Evolutionary conservation across 2,329 filamentous ascomycete genomes (phyloP).

Genomic region (Curvularia verruculosa): DNA sequence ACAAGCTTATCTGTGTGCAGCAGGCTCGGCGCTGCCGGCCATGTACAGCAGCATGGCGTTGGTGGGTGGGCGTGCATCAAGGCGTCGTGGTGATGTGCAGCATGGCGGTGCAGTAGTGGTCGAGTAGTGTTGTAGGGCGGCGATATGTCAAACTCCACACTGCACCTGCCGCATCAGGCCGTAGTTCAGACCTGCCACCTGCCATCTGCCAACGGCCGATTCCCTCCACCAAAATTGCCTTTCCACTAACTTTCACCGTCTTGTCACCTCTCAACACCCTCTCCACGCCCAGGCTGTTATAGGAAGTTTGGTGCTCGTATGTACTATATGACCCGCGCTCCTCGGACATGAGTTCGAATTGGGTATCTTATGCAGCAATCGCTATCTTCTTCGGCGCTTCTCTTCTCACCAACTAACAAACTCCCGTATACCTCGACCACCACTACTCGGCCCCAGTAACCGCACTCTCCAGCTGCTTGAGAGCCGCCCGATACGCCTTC

Average conservation of each 20-base stretch:
- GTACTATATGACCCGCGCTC: background rate
- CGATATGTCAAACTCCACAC: background rate
- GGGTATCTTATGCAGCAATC: conserved; percentile 1
- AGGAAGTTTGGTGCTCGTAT: conserved; percentile 23
- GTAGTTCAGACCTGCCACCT: background rate
- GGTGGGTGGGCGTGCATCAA: background rate
- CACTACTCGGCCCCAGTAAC: conserved; percentile 47
- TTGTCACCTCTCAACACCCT: background rate
- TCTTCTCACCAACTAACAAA: background rate
- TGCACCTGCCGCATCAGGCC: background rate
- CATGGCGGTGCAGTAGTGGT: background rate
- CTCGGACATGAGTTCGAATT: conserved; percentile 1
- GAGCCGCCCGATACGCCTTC: conserved; percentile 57
- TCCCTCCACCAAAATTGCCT: background rate
- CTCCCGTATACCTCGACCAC: background rate
- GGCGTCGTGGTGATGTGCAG: background rate
- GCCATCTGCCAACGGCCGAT: background rate
- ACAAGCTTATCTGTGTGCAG: conserved; percentile 12
- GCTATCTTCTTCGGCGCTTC: background rate
- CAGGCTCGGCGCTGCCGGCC: background rate
- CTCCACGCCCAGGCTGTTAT: conserved; percentile 16
- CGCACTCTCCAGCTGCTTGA: conserved; percentile 68
- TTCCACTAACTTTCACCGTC: background rate
- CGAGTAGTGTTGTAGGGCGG: background rate
- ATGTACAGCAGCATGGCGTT: background rate